phyloP scores from a whole-genome alignment of 2,329 filamentous ascomycete genomes.

The Talaromyces amestolkiae region DNA sequence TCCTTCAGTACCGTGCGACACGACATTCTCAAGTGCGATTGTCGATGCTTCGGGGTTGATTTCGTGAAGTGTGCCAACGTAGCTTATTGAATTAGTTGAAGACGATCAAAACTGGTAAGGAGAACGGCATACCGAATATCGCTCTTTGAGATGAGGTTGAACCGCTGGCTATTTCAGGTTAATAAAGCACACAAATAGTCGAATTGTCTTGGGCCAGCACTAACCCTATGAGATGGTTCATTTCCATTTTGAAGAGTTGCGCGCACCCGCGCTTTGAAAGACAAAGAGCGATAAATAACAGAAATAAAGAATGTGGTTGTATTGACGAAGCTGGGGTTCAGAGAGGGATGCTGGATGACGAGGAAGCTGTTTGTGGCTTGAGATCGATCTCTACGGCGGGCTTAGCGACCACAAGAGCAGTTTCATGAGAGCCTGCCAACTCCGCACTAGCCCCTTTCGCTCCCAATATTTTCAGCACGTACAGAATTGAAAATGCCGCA shows the following conservation, averaged over 20 bases:
- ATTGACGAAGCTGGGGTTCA: slow-evolving; percentile 25
- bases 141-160: slow-evolving; percentile 95
- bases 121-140: slow-evolving; percentile 75
- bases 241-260: slow-evolving; percentile 43
- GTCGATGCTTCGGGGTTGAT: slow-evolving; percentile 98
- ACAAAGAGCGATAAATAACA: slow-evolving; percentile 20
- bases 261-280: slow-evolving; percentile 30
- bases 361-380: slow-evolving; percentile 23
- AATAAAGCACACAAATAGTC: slow-evolving; percentile 34
- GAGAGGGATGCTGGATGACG: slow-evolving; percentile 22
- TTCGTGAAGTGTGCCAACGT: slow-evolving; percentile 92
- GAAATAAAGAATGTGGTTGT: slow-evolving; percentile 20
- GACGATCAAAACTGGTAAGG: not conserved
- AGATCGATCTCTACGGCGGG: slow-evolving; percentile 22
- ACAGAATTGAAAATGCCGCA: slow-evolving; percentile 54
- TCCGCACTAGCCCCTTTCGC: slow-evolving; percentile 3
- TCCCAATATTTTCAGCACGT: not conserved
- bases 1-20: slow-evolving; percentile 90
- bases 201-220: slow-evolving; percentile 26
- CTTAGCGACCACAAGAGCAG: slow-evolving; percentile 8
- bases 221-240: slow-evolving; percentile 52
- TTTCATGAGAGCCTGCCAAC: not conserved
- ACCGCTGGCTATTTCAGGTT: slow-evolving; percentile 67
- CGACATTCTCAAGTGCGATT: slow-evolving; percentile 94
- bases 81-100: slow-evolving; percentile 54